phyloP scores from a whole-genome alignment of 805 yeast species.

The Yamadazyma paraphyllophila region DNA sequence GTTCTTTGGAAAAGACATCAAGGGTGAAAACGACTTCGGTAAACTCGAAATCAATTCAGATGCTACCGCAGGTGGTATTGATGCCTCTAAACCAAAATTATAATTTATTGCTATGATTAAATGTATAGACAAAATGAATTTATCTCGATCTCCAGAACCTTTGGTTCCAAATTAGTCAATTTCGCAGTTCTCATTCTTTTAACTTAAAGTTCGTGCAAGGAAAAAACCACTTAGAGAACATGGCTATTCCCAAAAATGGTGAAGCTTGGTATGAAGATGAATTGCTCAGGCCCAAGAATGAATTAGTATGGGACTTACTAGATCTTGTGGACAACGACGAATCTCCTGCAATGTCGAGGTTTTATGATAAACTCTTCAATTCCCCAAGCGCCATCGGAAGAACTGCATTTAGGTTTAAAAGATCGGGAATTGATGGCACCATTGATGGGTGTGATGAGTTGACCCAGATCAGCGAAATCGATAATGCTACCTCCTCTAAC shows the following conservation, averaged over 20 bases:
- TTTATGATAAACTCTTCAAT: slow-evolving; percentile 49
- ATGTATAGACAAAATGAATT: no score
- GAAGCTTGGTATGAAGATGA: slow-evolving; percentile 21
- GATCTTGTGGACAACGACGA: slow-evolving; percentile 58
- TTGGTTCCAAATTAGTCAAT: neutral
- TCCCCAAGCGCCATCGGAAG: slow-evolving; percentile 63
- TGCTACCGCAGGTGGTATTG: slow-evolving; percentile 59
- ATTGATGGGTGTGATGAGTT: slow-evolving; percentile 65
- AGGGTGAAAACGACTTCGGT: slow-evolving; percentile 44
- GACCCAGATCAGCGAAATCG: slow-evolving; percentile 38
- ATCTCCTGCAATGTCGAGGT: slow-evolving; percentile 18
- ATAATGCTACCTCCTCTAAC: slow-evolving; percentile 59
- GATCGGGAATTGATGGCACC: slow-evolving; percentile 73
- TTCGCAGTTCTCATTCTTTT: neutral
- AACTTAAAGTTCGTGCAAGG: no score
- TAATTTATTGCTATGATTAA: slow-evolving; percentile 16
- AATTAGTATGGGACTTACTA: slow-evolving; percentile 67
- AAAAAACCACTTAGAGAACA: no score
- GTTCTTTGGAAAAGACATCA: slow-evolving; percentile 69
- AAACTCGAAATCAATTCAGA: slow-evolving; percentile 52
- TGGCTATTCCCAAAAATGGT: no score
- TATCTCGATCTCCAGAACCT: no score
- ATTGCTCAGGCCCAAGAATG: slow-evolving; percentile 61
- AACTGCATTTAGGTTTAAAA: slow-evolving; percentile 62
- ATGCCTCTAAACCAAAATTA: slow-evolving; percentile 46